phyloP scores from a whole-genome alignment of 2,329 filamentous ascomycete genomes.

The Sarocladium brachiariae region DNA sequence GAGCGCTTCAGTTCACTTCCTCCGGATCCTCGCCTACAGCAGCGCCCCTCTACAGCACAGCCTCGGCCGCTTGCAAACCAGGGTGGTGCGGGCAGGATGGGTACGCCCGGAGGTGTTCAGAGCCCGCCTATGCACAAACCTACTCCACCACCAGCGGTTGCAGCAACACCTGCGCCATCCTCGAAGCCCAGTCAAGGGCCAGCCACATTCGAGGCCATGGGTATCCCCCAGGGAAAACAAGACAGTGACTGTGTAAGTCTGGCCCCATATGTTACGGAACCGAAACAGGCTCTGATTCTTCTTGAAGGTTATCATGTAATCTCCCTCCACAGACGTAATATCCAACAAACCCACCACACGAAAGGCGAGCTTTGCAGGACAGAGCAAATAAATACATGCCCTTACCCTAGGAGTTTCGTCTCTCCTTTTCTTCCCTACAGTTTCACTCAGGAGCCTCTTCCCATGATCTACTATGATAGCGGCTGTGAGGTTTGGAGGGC shows the following conservation, averaged over 20 bases:
- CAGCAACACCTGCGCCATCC: constrained; percentile 29
- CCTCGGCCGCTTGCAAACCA: neutral
- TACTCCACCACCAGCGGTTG: constrained; percentile 23
- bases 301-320: constrained; percentile 10
- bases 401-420: neutral
- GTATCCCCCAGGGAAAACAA: constrained; percentile 74
- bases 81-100: constrained; percentile 9
- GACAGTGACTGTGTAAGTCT: constrained; percentile 83
- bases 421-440: neutral
- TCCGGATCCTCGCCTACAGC: neutral
- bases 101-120: constrained; percentile 9
- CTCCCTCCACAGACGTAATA: no score
- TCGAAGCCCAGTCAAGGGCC: constrained; percentile 60
- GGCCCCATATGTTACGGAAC: neutral
- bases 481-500: neutral
- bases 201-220: constrained; percentile 97
- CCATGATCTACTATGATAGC: no score
- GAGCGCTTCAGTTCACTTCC: constrained; percentile 25
- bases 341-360: no score
- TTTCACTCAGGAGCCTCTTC: no score
- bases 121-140: constrained; percentile 15
- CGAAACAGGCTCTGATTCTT: neutral
- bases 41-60: constrained; percentile 4
- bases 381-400: constrained; percentile 1
- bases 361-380: constrained; percentile 1